phyloP scores from a whole-genome alignment of 805 yeast genomes.

The Starmerella apicola region DNA sequence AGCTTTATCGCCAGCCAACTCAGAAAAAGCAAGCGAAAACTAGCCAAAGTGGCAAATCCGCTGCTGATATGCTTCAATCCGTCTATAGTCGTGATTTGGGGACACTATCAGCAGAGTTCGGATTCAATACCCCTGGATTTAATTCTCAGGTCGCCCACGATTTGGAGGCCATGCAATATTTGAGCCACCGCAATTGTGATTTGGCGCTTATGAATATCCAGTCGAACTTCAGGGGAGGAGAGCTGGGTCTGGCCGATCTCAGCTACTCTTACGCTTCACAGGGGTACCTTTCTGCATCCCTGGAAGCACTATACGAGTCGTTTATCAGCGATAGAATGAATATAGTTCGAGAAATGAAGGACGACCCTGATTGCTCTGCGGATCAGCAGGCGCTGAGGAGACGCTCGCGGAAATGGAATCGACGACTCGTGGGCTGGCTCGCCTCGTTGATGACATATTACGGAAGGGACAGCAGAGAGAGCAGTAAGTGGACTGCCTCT shows the following conservation, averaged over 20 bases:
- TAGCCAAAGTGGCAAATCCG: no score
- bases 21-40: no score
- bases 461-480: neutral
- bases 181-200: neutral
- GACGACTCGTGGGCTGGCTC: neutral
- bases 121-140: neutral
- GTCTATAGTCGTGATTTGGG: no score
- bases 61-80: no score
- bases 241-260: neutral
- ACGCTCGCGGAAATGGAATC: neutral
- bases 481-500: neutral
- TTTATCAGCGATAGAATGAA: constrained; percentile 3
- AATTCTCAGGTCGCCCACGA: neutral
- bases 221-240: neutral
- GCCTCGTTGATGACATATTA: neutral
- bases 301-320: constrained; percentile 2
- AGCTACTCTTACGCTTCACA: constrained; percentile 1
- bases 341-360: constrained; percentile 1
- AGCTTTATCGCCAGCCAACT: no score
- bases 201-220: neutral
- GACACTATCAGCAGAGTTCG: no score
- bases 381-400: neutral
- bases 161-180: neutral
- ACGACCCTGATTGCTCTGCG: neutral
- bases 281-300: constrained; percentile 1